Base-by-base conservation (phyloP, 306 rosid genomes). In the Glycine latifolia region DNA sequence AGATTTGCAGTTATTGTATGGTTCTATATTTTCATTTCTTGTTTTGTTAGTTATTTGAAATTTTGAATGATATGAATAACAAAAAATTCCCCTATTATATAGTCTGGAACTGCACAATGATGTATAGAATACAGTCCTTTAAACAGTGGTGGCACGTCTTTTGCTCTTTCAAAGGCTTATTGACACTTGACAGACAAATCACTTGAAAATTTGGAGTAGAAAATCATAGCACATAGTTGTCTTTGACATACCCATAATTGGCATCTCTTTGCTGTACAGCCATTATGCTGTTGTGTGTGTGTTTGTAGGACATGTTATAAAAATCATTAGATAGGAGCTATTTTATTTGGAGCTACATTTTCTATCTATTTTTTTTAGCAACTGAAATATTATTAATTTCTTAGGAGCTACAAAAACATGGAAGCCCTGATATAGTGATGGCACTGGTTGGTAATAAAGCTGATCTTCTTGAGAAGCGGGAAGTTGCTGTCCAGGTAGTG, bases 381-480 rank as follows among this genome's bases (percentile, higher is more conserved):
- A 67, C 81, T 86, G 69, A 86, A 78, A 72, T 63, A 75, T 48
- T 35, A 59, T 35, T 82, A 43, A 55, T 72, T 67, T 71, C 71
- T 16, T 89, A 91, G 97, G 99, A 95, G 91, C 88, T 93, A 53
- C 99, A 95, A 85, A 95, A 95, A 83, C 97, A 93, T 86, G 99
- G 99, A 79, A 91, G 88, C 86, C 97, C 97, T 68, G 97, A 95
- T 79, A 91, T 95, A 77, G 92, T 95, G 71, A 86, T 95, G 95
- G 99, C 97, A 76, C 87, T 95, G 87, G 99, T 95, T 0, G 97
- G 99, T 67, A 93, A 93, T 80, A 95, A 95, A 91, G 99, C 99
- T 7, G 97, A 95, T 86, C 97, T 93, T 84, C 90, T 80, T 8
- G 99, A 93, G 85, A 91, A 90, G 85, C 92, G 97, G 15, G 92